Evolutionary conservation across 352 stramenopile genomes (phyloP), one percentile per base, ranked within the genome.

Genomic region (Elongisporangium undulatum): DNA sequence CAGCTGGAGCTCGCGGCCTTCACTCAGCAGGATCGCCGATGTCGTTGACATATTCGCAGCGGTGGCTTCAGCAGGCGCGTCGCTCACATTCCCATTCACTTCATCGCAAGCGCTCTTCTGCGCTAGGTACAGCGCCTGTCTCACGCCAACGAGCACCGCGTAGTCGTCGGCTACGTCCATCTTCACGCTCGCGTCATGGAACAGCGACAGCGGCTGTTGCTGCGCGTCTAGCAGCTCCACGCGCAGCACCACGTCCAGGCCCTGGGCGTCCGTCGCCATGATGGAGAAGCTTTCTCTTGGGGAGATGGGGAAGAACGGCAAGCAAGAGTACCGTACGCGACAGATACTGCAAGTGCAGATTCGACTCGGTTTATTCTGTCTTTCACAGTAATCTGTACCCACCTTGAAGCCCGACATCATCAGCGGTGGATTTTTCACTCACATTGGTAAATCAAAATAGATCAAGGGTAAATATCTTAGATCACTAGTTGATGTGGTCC

Each of bases 151-250:
- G 10, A 82, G 26, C 15, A 92, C 45, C 10, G 79, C 75, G 41
- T 75, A 22, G 49, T 82, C 77, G 7, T 69, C 57, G 2, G 82
- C 69, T 10, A 92, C 63, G 62, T 92, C 82, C 60, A 88, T 54
- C 24, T 72, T 77, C 39, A 82, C 66, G 22, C 62, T 49, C 8
- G 74, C 38, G 48, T 85, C 59, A 22, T 79, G 68, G 56, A 79
- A 82, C 24, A 92, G 58, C 51, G 68, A 71, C 17, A 71, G 63
- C 15, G 53, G 23, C 3, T 51, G 58, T 20, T 16, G 19, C 10
- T 66, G 59, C 0, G 17, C 22, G 0, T 41, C 61, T 1, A 62
- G 54, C 6, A 10, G 8, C 0, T 58, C 62, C 8, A 81, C n/a
- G 19, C 60, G 67, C 23, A 81, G 24, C 19, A 56, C 53, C 12